Evolutionary conservation across 495 filamentous ascomycete genomes (phyloP).

Genomic region (Daldinia childiae): DNA sequence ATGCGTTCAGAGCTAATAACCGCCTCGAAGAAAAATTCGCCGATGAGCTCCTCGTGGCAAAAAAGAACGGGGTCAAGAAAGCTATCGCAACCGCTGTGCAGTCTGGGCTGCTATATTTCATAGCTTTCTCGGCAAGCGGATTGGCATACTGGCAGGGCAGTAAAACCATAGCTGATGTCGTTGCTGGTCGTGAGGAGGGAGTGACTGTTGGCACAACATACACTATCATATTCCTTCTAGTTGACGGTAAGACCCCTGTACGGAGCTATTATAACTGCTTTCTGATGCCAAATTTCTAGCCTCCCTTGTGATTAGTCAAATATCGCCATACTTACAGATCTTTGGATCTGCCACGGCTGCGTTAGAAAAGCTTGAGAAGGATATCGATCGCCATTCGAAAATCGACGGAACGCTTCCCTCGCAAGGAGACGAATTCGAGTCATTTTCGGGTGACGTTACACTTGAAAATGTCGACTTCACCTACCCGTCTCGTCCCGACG

Average conservation of each 20-base stretch:
- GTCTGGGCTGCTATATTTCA: conserved; percentile 73
- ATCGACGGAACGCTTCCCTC: conserved; percentile 58
- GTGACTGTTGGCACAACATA: conserved; percentile 65
- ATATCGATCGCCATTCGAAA: conserved; percentile 61
- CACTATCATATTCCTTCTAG: conserved; percentile 71
- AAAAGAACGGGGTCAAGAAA: conserved; percentile 66
- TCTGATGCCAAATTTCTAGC: conserved; percentile 50
- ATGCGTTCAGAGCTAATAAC: conserved; percentile 57
- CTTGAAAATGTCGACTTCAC: conserved; percentile 66
- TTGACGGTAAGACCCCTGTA: conserved; percentile 62
- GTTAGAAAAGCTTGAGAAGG: conserved; percentile 54
- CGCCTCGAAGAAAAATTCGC: conserved; percentile 65
- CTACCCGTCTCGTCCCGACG: conserved; percentile 69
- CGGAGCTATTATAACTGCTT: not conserved
- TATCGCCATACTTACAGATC: conserved; percentile 69
- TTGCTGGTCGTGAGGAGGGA: conserved; percentile 52
- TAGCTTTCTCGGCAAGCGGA: conserved; percentile 70
- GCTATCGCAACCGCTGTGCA: conserved; percentile 66
- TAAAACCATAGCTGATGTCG: conserved; percentile 59
- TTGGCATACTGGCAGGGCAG: conserved; percentile 75
- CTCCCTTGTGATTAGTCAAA: conserved; percentile 68
- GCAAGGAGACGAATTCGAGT: conserved; percentile 49
- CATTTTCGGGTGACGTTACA: conserved; percentile 56
- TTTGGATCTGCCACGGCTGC: conserved; percentile 65
- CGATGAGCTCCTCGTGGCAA: conserved; percentile 55